Evolutionary conservation across 75 land plant genomes (phyloP).

Genomic region (Selaginella tamariscina): DNA sequence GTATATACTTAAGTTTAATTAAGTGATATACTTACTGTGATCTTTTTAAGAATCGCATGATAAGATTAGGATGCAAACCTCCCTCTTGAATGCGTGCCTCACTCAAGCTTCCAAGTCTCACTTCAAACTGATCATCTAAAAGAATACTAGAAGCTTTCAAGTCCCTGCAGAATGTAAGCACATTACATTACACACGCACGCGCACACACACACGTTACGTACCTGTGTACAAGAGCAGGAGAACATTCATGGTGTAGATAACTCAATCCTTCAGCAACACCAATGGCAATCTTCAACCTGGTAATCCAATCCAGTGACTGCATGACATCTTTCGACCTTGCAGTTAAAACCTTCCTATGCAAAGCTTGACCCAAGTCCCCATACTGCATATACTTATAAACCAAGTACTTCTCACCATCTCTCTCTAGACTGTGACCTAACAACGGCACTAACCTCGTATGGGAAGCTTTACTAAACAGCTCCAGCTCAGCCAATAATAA

Average conservation of each 20-base stretch:
- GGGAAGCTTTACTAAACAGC: constrained; percentile 48
- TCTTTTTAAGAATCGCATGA: constrained; percentile 16
- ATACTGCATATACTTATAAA: constrained; percentile 75
- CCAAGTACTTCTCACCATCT: constrained; percentile 70
- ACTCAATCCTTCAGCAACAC: constrained; percentile 71
- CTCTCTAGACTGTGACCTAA: constrained; percentile 79
- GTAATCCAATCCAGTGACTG: constrained; percentile 93
- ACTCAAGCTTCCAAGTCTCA: constrained; percentile 27
- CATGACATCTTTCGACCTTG: constrained; percentile 39
- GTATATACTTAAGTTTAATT: background rate
- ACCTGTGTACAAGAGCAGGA: constrained; percentile 95
- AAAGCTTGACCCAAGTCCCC: constrained; percentile 65
- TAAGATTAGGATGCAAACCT: constrained; percentile 14
- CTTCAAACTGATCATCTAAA: constrained; percentile 28
- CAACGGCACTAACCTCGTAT: constrained; percentile 63
- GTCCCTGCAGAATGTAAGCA: constrained; percentile 18
- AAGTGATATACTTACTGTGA: constrained; percentile 18
- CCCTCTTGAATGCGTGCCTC: constrained; percentile 15
- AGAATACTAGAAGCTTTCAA: constrained; percentile 27
- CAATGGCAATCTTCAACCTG: constrained; percentile 75
- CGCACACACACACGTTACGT: background rate
- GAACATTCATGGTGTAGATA: constrained; percentile 80
- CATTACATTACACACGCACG: too few species aligned
- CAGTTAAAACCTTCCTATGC: constrained; percentile 35
- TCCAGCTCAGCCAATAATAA: constrained; percentile 56